Conservation (phyloP, 306 rosid genomes). For the Cajanus cajan region DNA sequence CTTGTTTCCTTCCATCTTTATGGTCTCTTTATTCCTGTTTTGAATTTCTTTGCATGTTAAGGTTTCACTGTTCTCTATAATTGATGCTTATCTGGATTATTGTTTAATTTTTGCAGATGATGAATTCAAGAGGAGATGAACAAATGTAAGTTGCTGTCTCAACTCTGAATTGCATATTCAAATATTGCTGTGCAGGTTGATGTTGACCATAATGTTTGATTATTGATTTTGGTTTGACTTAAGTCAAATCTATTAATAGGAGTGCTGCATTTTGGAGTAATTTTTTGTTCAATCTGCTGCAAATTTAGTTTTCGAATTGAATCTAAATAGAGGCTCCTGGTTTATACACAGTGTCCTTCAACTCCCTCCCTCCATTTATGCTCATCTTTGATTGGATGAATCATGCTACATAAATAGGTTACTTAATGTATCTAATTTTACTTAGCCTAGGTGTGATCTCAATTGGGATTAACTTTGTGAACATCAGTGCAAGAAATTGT, state of each 20-base stretch:
- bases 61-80: conserved; percentile 5
- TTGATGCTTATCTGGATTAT: conserved; percentile 31
- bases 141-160: conserved; percentile 52
- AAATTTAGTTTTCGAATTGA: background rate
- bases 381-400: background rate
- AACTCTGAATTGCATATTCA: conserved; percentile 10
- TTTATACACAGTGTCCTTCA: background rate
- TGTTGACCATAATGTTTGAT: background rate
- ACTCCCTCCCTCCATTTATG: background rate
- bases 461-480: background rate
- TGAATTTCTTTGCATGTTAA: conserved; percentile 2
- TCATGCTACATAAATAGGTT: background rate
- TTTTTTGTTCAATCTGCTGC: background rate
- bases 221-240: background rate
- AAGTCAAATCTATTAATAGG: conserved; percentile 4
- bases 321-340: background rate
- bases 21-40: background rate
- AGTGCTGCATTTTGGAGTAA: background rate
- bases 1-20: background rate
- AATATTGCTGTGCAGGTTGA: conserved; percentile 4
- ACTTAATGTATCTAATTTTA: background rate
- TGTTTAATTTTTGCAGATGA: conserved; percentile 51
- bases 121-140: conserved; percentile 51
- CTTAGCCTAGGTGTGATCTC: background rate
- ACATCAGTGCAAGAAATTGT: background rate